Conservation (phyloP, 805 yeast genomes). For the Candida bentonensis region DNA sequence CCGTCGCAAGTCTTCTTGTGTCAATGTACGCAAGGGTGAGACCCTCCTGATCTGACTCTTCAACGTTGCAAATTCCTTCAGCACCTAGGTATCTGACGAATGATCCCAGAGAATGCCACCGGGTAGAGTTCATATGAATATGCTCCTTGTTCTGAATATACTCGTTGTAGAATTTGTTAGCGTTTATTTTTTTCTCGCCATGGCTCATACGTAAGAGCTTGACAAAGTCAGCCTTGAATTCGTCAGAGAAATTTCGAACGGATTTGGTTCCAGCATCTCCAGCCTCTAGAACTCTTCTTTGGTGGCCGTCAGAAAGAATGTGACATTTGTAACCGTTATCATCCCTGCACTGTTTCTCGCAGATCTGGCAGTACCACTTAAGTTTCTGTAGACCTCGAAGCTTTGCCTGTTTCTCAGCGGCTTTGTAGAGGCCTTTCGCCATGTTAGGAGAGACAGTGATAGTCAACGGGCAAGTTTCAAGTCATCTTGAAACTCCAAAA, state of each 20-base stretch:
- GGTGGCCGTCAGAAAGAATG: constrained; percentile 66
- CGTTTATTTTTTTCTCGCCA: constrained; percentile 67
- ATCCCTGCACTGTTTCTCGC: constrained; percentile 89
- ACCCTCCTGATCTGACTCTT: constrained; percentile 25
- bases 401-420: constrained; percentile 25
- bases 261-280: constrained; percentile 27
- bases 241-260: constrained; percentile 43
- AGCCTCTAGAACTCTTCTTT: constrained; percentile 37
- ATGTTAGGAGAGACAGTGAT: too few relatives aligned
- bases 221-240: constrained; percentile 53
- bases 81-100: constrained; percentile 50
- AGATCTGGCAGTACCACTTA: constrained; percentile 76
- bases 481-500: too few relatives aligned
- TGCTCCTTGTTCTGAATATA: constrained; percentile 73
- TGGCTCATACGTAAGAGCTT: constrained; percentile 49
- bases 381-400: constrained; percentile 76
- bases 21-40: constrained; percentile 40
- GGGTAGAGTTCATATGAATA: constrained; percentile 81
- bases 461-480: too few relatives aligned
- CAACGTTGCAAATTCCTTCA: constrained; percentile 41
- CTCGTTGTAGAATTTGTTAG: constrained; percentile 83
- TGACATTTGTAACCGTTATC: constrained; percentile 93
- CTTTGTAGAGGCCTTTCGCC: too few relatives aligned
- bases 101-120: constrained; percentile 55
- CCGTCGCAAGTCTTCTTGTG: constrained; percentile 25